Evolutionary conservation across 495 filamentous ascomycete genomes (phyloP).

Genomic region (Daldinia concentrica): DNA sequence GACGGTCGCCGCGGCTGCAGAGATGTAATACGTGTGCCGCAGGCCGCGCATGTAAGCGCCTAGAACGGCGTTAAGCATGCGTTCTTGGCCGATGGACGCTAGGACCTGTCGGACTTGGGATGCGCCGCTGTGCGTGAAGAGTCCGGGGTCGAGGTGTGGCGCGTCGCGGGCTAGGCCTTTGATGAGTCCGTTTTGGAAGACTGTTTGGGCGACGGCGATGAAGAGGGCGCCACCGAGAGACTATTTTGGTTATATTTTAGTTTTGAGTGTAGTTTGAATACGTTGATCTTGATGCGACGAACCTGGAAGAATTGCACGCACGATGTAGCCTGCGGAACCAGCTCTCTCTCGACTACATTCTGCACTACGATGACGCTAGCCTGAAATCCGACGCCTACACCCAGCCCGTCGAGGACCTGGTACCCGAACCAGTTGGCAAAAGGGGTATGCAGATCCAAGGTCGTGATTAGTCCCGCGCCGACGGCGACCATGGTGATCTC

Average conservation of each 20-base stretch:
- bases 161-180: conserved; percentile 40
- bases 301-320: conserved; percentile 71
- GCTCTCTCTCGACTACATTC: conserved; percentile 57
- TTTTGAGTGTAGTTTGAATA: background rate
- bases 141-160: conserved; percentile 45
- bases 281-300: background rate
- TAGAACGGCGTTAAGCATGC: conserved; percentile 48
- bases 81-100: conserved; percentile 38
- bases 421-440: conserved; percentile 63
- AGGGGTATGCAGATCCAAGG: conserved; percentile 55
- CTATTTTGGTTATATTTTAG: background rate
- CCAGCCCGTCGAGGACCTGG: conserved; percentile 58
- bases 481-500: conserved; percentile 57
- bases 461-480: conserved; percentile 62
- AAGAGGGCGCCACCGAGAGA: conserved; percentile 75
- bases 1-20: conserved; percentile 49
- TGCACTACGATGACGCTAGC: conserved; percentile 63
- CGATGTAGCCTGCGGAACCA: conserved; percentile 70
- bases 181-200: conserved; percentile 71
- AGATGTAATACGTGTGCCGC: conserved; percentile 56
- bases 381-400: conserved; percentile 58
- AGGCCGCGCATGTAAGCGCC: conserved; percentile 57
- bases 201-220: conserved; percentile 69
- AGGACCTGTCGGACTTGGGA: conserved; percentile 53
- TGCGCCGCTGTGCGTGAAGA: conserved; percentile 58